phyloP scores from a whole-genome alignment of 1,139 yeast genomes.

The Geotrichum cucujoidarum region DNA sequence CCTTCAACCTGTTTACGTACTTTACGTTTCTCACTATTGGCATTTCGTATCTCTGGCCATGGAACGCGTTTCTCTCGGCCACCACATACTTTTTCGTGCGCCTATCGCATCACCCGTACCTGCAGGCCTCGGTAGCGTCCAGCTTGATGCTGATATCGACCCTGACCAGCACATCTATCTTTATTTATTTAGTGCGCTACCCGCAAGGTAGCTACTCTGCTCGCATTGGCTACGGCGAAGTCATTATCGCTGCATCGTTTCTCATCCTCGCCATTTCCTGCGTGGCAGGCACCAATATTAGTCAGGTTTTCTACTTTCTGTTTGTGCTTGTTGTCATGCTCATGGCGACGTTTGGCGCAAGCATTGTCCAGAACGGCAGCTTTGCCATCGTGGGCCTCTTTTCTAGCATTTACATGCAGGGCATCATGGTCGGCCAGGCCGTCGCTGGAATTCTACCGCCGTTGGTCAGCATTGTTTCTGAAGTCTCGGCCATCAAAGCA shows the following conservation, averaged over 20 bases:
- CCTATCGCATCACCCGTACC: slow-evolving; percentile 1
- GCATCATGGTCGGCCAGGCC: slow-evolving; percentile 92
- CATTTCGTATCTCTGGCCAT: slow-evolving; percentile 69
- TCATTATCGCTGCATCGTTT: slow-evolving; percentile 54
- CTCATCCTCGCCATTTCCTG: slow-evolving; percentile 40
- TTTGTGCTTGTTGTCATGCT: slow-evolving; percentile 40
- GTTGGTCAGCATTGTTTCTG: slow-evolving; percentile 60
- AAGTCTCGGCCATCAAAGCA: slow-evolving; percentile 19
- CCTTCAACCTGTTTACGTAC: slow-evolving; percentile 12
- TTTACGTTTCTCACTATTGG: slow-evolving; percentile 15
- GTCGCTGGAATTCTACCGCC: slow-evolving; percentile 90
- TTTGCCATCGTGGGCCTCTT: slow-evolving; percentile 80
- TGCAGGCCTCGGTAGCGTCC: slow-evolving; percentile 55
- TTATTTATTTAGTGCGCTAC: slow-evolving; percentile 58
- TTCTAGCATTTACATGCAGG: slow-evolving; percentile 78
- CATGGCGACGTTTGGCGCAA: slow-evolving; percentile 51
- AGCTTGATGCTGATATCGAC: slow-evolving; percentile 91
- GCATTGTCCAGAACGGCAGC: slow-evolving; percentile 78
- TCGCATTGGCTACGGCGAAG: slow-evolving; percentile 58
- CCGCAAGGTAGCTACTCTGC: slow-evolving; percentile 59
- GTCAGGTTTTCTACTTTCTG: slow-evolving; percentile 45
- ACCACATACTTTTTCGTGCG: slow-evolving; percentile 57
- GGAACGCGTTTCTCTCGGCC: slow-evolving; percentile 90
- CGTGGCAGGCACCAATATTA: slow-evolving; percentile 26
- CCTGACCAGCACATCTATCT: slow-evolving; percentile 57